phyloP scores from a whole-genome alignment of 768 basidiomycete genomes.

The Rhodotorula sphaerocarpa region DNA sequence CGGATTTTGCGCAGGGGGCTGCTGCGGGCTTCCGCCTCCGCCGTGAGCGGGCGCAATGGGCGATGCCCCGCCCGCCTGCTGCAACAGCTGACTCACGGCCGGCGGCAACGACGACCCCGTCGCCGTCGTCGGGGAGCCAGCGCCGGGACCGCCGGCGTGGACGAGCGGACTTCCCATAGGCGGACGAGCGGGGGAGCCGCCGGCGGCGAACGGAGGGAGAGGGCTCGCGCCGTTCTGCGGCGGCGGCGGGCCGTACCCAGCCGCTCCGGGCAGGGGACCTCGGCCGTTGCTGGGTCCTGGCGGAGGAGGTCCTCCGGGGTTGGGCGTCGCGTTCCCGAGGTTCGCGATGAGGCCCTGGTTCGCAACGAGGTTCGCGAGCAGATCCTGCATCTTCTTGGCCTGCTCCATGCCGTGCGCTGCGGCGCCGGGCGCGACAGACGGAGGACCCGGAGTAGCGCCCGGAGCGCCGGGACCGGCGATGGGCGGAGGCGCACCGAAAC shows the following conservation, averaged over 20 bases:
- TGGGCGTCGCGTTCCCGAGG: not conserved
- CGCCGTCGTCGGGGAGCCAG: not conserved
- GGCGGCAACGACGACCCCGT: not conserved
- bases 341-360: constrained; percentile 8
- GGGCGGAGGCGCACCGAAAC: not conserved
- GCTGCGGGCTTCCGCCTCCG: not conserved
- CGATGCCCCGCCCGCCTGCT: not conserved
- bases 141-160: constrained; percentile 8
- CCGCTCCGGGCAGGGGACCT: too few relatives aligned
- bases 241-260: too few relatives aligned
- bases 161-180: constrained; percentile 9
- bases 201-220: not conserved
- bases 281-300: too few relatives aligned
- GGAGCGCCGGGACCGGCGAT: not conserved
- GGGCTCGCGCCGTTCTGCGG: too few relatives aligned
- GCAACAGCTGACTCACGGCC: not conserved
- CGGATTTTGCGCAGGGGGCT: not conserved
- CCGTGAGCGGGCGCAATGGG: not conserved
- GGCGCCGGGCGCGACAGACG: not conserved
- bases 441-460: not conserved
- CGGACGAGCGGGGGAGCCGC: not conserved
- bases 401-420: constrained; percentile 18
- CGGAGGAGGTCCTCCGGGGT: not conserved
- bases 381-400: constrained; percentile 32
- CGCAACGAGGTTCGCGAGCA: constrained; percentile 30